Percentiles rank a stretch among this genome's conserved stretches.
Conservation (phyloP, 441 rosid species). For the Brassica balearica region DNA sequence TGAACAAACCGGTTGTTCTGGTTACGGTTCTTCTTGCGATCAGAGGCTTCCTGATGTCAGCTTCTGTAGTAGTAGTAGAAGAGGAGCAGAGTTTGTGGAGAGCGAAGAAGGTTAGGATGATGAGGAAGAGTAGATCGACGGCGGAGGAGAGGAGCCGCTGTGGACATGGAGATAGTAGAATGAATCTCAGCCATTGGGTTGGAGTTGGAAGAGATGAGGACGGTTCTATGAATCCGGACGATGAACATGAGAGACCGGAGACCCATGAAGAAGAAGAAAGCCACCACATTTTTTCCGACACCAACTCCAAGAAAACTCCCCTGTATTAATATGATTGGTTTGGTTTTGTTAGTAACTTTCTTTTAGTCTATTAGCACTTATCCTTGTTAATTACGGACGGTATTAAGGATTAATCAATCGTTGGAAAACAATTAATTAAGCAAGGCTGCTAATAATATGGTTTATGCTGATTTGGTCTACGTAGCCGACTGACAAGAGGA, state of each 20-base stretch:
- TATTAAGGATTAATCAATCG: neutral
- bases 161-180: constrained; percentile 83
- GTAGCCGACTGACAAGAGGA: constrained; percentile 5
- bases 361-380: neutral
- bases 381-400: neutral
- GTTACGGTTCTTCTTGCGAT: constrained; percentile 43
- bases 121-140: constrained; percentile 58
- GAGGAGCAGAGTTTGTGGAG: constrained; percentile 57
- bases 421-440: neutral
- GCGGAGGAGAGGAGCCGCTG: constrained; percentile 71
- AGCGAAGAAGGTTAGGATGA: constrained; percentile 56
- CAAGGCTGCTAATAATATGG: neutral
- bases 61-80: neutral
- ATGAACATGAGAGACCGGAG: constrained; percentile 67
- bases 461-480: neutral
- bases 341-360: neutral
- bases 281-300: constrained; percentile 29
- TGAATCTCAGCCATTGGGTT: constrained; percentile 77
- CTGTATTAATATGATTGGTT: neutral
- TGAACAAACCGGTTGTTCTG: constrained; percentile 61
- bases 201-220: constrained; percentile 50
- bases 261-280: constrained; percentile 51
- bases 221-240: constrained; percentile 40
- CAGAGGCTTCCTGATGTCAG: constrained; percentile 61
- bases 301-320: neutral